Percentiles rank a stretch among this genome's conserved stretches.
Evolutionary conservation across 441 rosid species (phyloP).

Genomic region (Pelargonium myrrhifolium): DNA sequence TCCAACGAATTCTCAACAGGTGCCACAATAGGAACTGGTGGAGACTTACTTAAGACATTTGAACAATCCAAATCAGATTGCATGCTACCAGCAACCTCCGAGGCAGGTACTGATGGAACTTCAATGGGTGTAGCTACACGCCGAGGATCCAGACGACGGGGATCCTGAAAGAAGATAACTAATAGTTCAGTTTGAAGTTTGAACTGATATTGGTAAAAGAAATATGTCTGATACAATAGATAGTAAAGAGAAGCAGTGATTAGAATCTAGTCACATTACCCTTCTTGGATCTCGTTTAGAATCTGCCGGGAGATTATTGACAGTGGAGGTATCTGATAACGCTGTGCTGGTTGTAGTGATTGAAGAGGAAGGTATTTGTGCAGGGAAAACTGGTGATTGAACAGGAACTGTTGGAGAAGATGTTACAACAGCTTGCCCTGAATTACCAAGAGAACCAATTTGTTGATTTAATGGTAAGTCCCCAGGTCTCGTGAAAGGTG

Average conservation of each 20-base stretch:
- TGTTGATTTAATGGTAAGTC: conserved; percentile 33
- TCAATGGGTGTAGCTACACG: conserved; percentile 46
- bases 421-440: conserved; percentile 38
- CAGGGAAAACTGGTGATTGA: conserved; percentile 37
- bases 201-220: conserved; percentile 11
- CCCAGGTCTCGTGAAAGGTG: conserved; percentile 52
- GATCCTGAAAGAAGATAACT: conserved; percentile 59
- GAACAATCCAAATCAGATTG: conserved; percentile 51
- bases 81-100: conserved; percentile 42
- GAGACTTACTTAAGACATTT: conserved; percentile 40
- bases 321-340: conserved; percentile 41
- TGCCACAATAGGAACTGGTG: conserved; percentile 30
- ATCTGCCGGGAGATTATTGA: conserved; percentile 46
- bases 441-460: conserved; percentile 35
- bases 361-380: conserved; percentile 39
- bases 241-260: conserved; percentile 6
- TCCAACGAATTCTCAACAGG: conserved; percentile 35
- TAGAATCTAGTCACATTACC: conserved; percentile 34
- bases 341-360: conserved; percentile 33
- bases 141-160: conserved; percentile 97
- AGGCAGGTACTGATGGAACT: conserved; percentile 34
- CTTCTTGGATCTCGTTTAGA: conserved; percentile 95
- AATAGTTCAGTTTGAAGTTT: conserved; percentile 26
- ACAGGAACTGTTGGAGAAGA: conserved; percentile 34
- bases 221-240: conserved; percentile 2